These are phyloP conservation scores for Conringia planisiliqua DNA, from an alignment of 345 rosid species.

Conservation along the genomic window DNA sequence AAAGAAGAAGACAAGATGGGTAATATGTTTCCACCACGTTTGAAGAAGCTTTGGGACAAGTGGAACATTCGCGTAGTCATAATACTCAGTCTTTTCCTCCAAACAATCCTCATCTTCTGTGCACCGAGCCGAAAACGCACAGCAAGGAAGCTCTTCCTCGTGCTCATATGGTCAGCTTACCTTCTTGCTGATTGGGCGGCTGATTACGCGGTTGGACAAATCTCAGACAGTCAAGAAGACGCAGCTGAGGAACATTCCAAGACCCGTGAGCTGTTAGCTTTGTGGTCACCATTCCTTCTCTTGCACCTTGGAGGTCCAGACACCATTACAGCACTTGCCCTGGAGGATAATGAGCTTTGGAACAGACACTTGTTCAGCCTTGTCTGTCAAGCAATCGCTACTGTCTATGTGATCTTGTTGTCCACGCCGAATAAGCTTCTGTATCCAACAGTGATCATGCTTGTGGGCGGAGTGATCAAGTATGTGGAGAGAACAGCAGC, in stretches of 20 bases:
- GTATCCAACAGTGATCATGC: conserved; percentile 21
- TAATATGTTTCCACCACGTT: conserved; percentile 16
- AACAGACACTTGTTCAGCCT: conserved; percentile 34
- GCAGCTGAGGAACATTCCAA: not conserved
- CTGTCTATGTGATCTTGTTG: conserved; percentile 33
- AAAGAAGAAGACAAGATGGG: conserved; percentile 22
- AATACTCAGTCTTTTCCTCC: conserved; percentile 56
- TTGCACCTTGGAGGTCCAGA: conserved; percentile 47
- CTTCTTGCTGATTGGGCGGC: conserved; percentile 40
- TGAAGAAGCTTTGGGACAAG: conserved; percentile 42
- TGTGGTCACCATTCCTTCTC: conserved; percentile 41
- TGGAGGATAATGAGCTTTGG: conserved; percentile 42
- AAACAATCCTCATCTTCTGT: conserved; percentile 45
- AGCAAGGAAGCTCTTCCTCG: conserved; percentile 29
- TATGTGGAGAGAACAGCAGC: conserved; percentile 42
- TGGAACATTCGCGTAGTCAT: conserved; percentile 62
- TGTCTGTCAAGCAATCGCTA: conserved; percentile 26
- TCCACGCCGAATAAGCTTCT: conserved; percentile 28
- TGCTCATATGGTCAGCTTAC: conserved; percentile 39
- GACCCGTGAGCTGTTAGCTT: conserved; percentile 19
- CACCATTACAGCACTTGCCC: conserved; percentile 37
- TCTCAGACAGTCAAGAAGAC: conserved; percentile 32
- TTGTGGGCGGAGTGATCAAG: conserved; percentile 41
- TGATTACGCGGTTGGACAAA: conserved; percentile 35
- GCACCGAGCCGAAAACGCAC: conserved; percentile 53